Conservation (phyloP, 2,329 filamentous ascomycete genomes). For the Aureobasidium vineae region DNA sequence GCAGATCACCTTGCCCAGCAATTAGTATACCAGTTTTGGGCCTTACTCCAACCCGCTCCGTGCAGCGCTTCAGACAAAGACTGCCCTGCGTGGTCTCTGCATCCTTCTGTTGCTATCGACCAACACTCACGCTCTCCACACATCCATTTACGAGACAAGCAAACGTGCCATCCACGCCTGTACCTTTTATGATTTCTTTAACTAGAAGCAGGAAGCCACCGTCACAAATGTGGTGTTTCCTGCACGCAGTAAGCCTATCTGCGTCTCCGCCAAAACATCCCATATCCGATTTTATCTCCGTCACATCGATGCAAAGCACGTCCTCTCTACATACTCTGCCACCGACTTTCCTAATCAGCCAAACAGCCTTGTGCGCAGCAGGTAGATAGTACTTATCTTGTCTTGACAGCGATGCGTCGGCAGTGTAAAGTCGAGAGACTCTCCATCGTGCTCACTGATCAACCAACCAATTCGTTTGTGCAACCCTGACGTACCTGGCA, state of each 20-base stretch:
- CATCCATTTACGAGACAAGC: constrained; percentile 8
- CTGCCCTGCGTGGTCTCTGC: not conserved
- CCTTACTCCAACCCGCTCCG: not conserved
- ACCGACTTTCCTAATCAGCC: not conserved
- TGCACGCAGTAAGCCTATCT: constrained; percentile 24
- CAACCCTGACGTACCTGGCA: not conserved
- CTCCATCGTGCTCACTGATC: not conserved
- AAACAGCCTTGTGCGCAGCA: not conserved
- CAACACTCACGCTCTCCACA: not conserved
- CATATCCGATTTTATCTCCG: constrained; percentile 9
- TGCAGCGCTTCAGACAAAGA: constrained; percentile 16
- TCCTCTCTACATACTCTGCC: not conserved
- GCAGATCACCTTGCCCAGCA: constrained; percentile 16
- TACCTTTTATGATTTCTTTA: not conserved
- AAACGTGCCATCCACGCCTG: constrained; percentile 10
- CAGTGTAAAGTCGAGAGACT: not conserved
- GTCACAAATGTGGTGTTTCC: constrained; percentile 5
- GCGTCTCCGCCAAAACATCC: constrained; percentile 13
- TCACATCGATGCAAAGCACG: not conserved
- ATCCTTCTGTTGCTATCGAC: not conserved
- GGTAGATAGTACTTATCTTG: not conserved
- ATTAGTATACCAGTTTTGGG: not conserved
- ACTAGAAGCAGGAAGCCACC: constrained; percentile 2
- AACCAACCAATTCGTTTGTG: not conserved
- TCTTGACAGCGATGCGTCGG: not conserved